Base-by-base conservation (phyloP, 73 alveolate genomes). In the Paramecium caudatum region DNA sequence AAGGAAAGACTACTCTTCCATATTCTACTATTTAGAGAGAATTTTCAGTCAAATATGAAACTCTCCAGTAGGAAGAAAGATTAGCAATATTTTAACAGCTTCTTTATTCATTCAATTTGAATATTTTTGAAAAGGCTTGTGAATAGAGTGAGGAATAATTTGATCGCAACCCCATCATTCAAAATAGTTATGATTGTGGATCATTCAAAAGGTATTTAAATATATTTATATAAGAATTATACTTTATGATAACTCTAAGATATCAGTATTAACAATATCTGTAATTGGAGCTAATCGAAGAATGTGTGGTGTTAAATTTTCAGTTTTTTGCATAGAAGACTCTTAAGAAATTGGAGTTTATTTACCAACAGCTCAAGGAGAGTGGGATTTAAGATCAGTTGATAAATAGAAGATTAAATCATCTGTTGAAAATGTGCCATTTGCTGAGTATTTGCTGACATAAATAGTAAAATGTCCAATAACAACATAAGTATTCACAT, bases 381-480 rank as follows among this genome's bases (percentile, higher is more conserved):
- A 74, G 43, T 74, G 88, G 88, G 88, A 74, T 74, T 19, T 74
- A n/a, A 74, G 88, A 74, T 74, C 62, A 1, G 5, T 74, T 13
- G 88, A 45, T 9, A 74, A 74, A 74, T 10, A 41, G 55, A 74
- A 74, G 15, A 37, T 74, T 17, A 74, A 74, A 17, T 19, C 62
- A 4, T 74, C 88, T 19, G 88, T 74, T 15, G 88, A 37, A 5
- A 74, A 74, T 74, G 88, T 74, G 1, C 88, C 88, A 21, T 74
- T 74, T 45, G 62, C 88, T 8, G 88, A 74, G 5, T 74, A 36
- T 74, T 43, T 74, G 32, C 45, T 74, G 3, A 74, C 88, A 1
- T 43, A 74, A 21, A 74, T 74, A 10, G 25, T 74, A 36, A 19
- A 45, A 45, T 74, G 69, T 74, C 65, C 62, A 16, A 74, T 43